Conservation (phyloP, 352 stramenopile genomes). For the Phytophthora multivora region DNA sequence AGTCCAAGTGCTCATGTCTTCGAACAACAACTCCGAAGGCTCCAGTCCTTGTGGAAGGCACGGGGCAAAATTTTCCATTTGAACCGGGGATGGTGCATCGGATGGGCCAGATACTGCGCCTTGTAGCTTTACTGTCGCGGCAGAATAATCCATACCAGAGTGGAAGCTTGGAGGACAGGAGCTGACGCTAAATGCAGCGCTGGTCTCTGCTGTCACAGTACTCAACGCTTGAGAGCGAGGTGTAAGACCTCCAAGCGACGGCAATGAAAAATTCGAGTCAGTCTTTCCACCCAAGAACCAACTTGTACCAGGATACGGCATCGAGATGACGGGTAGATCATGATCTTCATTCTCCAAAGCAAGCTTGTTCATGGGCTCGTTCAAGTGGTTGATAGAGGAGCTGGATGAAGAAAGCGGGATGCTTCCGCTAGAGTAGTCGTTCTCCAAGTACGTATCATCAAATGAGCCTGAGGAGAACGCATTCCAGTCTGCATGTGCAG, state of each 20-base stretch:
- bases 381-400: constrained; percentile 29
- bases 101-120: constrained; percentile 14
- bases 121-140: constrained; percentile 17
- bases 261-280: constrained; percentile 23
- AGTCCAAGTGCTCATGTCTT: constrained; percentile 37
- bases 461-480: constrained; percentile 38
- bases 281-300: constrained; percentile 37
- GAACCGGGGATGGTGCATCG: constrained; percentile 32
- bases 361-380: constrained; percentile 37
- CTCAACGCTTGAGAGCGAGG: constrained; percentile 16
- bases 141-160: constrained; percentile 7
- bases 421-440: constrained; percentile 21
- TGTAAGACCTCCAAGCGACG: constrained; percentile 25
- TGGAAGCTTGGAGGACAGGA: constrained; percentile 27
- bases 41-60: constrained; percentile 39
- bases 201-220: constrained; percentile 12
- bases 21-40: constrained; percentile 45
- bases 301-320: constrained; percentile 36
- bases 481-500: constrained; percentile 35
- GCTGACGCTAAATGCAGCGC: constrained; percentile 10
- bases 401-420: constrained; percentile 21
- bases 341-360: constrained; percentile 30
- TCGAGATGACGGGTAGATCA: constrained; percentile 36
- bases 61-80: constrained; percentile 49
- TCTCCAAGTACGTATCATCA: constrained; percentile 44